These are phyloP conservation scores for Umbelopsis isabellina DNA, from an alignment of 192 early-diverging fungal genomes.

Conservation along the genomic window DNA sequence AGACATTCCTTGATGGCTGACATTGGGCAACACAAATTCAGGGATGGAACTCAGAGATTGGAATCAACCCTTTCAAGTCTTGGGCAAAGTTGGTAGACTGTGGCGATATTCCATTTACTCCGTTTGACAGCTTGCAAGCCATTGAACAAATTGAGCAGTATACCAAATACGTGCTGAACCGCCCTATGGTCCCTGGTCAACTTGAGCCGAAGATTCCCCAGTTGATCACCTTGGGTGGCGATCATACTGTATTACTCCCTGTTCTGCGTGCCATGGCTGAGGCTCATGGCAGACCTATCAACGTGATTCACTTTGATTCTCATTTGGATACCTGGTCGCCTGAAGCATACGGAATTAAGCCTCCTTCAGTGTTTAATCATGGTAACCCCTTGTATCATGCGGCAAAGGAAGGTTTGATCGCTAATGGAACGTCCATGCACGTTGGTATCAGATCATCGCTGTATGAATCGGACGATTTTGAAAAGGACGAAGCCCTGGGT, in stretches of 20 bases:
- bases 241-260: conserved; percentile 37
- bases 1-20: background rate
- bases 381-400: conserved; percentile 48
- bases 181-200: conserved; percentile 14
- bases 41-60: conserved; percentile 35
- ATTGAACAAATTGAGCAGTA: conserved; percentile 32
- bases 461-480: conserved; percentile 43
- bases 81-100: conserved; percentile 40
- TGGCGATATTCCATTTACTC: conserved; percentile 40
- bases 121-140: conserved; percentile 36
- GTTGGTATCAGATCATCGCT: conserved; percentile 46
- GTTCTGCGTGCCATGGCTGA: conserved; percentile 32
- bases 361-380: conserved; percentile 36
- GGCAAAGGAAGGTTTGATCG: conserved; percentile 40
- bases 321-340: conserved; percentile 40
- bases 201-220: conserved; percentile 20
- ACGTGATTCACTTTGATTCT: conserved; percentile 42
- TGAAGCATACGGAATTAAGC: conserved; percentile 35
- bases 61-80: conserved; percentile 34
- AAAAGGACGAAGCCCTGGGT: conserved; percentile 40
- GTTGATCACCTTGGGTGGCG: conserved; percentile 36
- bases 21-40: background rate
- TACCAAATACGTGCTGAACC: conserved; percentile 30
- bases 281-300: conserved; percentile 28
- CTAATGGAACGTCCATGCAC: conserved; percentile 45